Evolutionary conservation across 2,329 filamentous ascomycete species (phyloP), one percentile per base, ranked within the genome.

Genomic region (Penicillium griseofulvum): DNA sequence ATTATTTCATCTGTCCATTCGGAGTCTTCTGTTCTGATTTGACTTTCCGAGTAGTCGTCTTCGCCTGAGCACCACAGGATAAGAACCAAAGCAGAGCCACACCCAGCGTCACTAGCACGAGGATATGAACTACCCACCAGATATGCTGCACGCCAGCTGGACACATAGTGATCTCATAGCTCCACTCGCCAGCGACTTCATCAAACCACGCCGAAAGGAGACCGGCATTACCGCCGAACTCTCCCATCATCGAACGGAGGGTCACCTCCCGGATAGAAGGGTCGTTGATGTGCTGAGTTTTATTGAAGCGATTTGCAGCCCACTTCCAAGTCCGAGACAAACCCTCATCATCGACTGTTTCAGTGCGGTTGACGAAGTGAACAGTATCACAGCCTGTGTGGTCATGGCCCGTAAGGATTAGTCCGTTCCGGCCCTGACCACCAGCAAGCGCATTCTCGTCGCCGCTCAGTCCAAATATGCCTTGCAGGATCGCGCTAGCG

Each of bases 201-300:
- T 97, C 90, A 68, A 93, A 97, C 93, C 93, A 99, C 0, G 89
- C 82, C 58, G 89, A 94, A 38, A 99, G 75, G 39, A 99, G 79
- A 0, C 91, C 94, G 0, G 91, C 91, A 70, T 97, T 94, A 19
- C 94, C 94, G n/a, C 86, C 87, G 73, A 89, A 99, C 54, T 90
- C 89, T 53, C 94, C 94, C 94, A 99, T 99, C 91, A 99, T 97
- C 73, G 91, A 96, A 56, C 92, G 86, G 2, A 99, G 89, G 0
- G 94, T 99, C 61, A 97, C 85, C 74, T 99, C 94, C 28, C 93
- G 81, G 6, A 97, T 78, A 68, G 22, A 86, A 58, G 56, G 71
- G 1, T 56, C 57, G 10, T 60, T 29, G 1, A 54, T 45, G 42
- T 31, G 42, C 46, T 39, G 37, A 16, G 12, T 56, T 36, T 33